Evolutionary conservation across 805 yeast species (phyloP).

Genomic region (Huiozyma naganishii): DNA sequence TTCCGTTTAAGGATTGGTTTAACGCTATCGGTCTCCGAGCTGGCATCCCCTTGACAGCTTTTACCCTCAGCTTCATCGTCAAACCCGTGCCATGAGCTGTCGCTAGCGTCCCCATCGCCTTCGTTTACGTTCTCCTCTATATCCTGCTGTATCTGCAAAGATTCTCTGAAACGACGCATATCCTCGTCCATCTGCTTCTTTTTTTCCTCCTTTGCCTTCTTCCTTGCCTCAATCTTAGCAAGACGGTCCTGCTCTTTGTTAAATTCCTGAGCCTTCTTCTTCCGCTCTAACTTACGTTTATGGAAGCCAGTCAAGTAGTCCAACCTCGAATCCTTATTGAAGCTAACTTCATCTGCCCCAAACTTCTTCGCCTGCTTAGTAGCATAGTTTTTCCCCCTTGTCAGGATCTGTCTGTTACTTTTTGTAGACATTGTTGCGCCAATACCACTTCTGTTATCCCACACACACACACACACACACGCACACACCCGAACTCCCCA

Average conservation of each 20-base stretch:
- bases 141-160: conserved; percentile 17
- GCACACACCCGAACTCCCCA: too few species aligned
- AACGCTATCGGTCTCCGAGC: conserved; percentile 8
- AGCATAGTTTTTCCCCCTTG: conserved; percentile 76
- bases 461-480: too few species aligned
- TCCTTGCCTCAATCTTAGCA: conserved; percentile 66
- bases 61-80: conserved; percentile 17
- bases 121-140: conserved; percentile 14
- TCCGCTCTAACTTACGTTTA: conserved; percentile 80
- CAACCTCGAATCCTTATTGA: conserved; percentile 66
- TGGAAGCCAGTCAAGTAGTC: conserved; percentile 93
- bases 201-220: conserved; percentile 49
- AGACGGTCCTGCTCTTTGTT: conserved; percentile 68
- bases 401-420: conserved; percentile 69
- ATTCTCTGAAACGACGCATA: conserved; percentile 25
- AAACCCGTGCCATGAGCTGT: conserved; percentile 34
- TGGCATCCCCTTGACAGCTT: conserved; percentile 12
- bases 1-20: conserved; percentile 24
- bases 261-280: conserved; percentile 71
- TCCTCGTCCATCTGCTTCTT: conserved; percentile 55
- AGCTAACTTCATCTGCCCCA: conserved; percentile 74
- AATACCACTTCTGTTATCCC: too few species aligned
- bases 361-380: conserved; percentile 53
- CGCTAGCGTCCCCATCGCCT: conserved; percentile 9
- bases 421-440: background rate